Conservation (phyloP, 306 rosid genomes). For the Glycine tomentella region DNA sequence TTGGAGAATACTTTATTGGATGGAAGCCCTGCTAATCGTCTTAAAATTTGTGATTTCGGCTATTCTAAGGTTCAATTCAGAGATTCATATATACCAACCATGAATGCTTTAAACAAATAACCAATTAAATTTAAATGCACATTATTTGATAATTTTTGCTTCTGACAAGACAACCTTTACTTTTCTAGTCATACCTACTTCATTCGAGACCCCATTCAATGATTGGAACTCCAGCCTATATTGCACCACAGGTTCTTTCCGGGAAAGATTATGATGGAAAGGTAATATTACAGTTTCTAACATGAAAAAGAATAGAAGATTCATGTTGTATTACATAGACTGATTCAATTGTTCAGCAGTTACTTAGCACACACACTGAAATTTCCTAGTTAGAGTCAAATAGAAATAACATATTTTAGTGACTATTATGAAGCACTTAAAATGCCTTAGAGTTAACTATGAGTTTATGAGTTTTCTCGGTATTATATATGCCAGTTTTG, state of each 20-base stretch:
- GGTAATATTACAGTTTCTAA: slow-evolving; percentile 52
- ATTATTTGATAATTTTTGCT: background rate
- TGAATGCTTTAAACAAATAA: slow-evolving; percentile 30
- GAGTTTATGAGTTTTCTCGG: background rate
- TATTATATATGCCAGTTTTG: background rate
- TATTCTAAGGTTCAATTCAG: slow-evolving; percentile 67
- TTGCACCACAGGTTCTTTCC: slow-evolving; percentile 79
- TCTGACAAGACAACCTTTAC: slow-evolving; percentile 38
- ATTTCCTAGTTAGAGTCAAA: background rate
- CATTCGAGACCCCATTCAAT: slow-evolving; percentile 73
- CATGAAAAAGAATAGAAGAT: background rate
- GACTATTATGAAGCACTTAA: background rate
- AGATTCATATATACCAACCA: background rate
- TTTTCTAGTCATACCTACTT: slow-evolving; percentile 62
- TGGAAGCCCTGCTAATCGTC: slow-evolving; percentile 68
- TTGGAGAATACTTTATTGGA: slow-evolving; percentile 70
- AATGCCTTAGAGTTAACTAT: background rate
- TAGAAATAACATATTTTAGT: background rate
- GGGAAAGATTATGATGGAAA: slow-evolving; percentile 74
- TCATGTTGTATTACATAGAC: background rate
- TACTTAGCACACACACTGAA: background rate
- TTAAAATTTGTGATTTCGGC: slow-evolving; percentile 82
- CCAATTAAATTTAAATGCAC: background rate
- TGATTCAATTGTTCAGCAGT: background rate
- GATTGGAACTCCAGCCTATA: slow-evolving; percentile 72